Conservation (phyloP, 1,139 yeast genomes). For the Yamadazyma dushanensis region DNA sequence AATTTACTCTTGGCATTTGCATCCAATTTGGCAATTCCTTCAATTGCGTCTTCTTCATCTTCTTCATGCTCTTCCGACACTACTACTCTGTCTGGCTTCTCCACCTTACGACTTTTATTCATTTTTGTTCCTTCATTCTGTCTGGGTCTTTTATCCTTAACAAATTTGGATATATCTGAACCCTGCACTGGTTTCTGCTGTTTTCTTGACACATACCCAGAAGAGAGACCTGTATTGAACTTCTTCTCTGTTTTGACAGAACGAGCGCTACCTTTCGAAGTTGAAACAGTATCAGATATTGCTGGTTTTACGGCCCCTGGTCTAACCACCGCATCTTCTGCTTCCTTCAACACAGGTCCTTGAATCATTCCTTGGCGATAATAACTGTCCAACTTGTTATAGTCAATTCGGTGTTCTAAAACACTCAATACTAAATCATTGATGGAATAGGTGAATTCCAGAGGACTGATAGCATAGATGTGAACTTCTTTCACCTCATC, state of each 20-base stretch:
- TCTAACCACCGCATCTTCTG: neutral
- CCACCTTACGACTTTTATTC: constrained; percentile 41
- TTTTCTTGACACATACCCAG: constrained; percentile 32
- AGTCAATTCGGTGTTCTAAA: constrained; percentile 21
- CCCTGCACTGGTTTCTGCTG: constrained; percentile 12
- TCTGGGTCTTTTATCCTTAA: constrained; percentile 5
- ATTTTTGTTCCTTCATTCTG: constrained; percentile 16
- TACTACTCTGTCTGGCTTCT: constrained; percentile 36
- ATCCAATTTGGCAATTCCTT: neutral
- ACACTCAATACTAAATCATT: constrained; percentile 34
- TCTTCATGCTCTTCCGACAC: constrained; percentile 26
- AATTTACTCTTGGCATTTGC: constrained; percentile 12
- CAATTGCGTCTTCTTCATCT: constrained; percentile 5
- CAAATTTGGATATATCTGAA: constrained; percentile 7
- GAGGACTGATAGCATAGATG: constrained; percentile 29
- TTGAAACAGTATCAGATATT: neutral
- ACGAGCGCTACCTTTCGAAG: neutral
- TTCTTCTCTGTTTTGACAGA: constrained; percentile 6
- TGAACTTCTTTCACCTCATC: constrained; percentile 28
- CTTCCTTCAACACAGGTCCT: constrained; percentile 30
- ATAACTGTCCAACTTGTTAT: constrained; percentile 20
- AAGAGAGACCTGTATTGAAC: constrained; percentile 18
- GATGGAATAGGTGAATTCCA: constrained; percentile 18
- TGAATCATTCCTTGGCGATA: constrained; percentile 33
- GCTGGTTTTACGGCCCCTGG: neutral